These are phyloP conservation scores for Trichoderma citrinoviride DNA, from an alignment of 2,329 filamentous ascomycete species.

Conservation along the genomic window DNA sequence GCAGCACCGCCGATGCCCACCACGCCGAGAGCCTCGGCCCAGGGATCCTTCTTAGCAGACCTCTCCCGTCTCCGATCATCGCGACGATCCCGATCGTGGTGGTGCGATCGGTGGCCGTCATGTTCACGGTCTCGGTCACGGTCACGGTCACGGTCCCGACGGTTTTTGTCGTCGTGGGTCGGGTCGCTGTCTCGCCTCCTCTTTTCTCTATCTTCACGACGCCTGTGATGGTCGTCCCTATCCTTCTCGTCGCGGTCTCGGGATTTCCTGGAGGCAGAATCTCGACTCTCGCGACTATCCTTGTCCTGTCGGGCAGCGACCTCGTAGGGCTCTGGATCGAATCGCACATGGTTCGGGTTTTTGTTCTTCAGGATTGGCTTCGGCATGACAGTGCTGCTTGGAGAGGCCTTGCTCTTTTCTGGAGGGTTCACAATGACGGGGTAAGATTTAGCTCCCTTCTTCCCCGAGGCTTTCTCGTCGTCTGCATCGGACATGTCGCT, in stretches of 20 bases:
- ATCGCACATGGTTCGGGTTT: slow-evolving; percentile 56
- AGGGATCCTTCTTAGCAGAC: slow-evolving; percentile 43
- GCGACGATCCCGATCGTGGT: slow-evolving; percentile 40
- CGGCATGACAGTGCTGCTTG: slow-evolving; percentile 41
- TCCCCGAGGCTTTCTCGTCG: slow-evolving; percentile 33
- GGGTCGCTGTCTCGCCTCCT: slow-evolving; percentile 28
- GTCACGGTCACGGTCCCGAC: not conserved
- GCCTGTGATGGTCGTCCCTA: not conserved
- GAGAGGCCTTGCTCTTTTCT: slow-evolving; percentile 35
- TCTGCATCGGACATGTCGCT: slow-evolving; percentile 36
- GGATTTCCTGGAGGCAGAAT: slow-evolving; percentile 25
- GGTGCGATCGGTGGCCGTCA: slow-evolving; percentile 28
- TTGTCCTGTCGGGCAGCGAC: slow-evolving; percentile 36
- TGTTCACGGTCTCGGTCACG: slow-evolving; percentile 22
- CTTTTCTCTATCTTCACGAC: slow-evolving; percentile 7
- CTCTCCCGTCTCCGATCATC: slow-evolving; percentile 40
- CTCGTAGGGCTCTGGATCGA: slow-evolving; percentile 49
- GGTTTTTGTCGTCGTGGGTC: slow-evolving; percentile 19
- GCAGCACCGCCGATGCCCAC: slow-evolving; percentile 61
- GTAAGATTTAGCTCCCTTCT: slow-evolving; percentile 35
- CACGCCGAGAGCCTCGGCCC: slow-evolving; percentile 54
- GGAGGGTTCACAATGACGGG: slow-evolving; percentile 41
- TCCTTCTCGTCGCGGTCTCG: slow-evolving; percentile 34
- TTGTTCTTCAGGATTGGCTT: slow-evolving; percentile 63
- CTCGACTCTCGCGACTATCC: slow-evolving; percentile 34